phyloP scores from a whole-genome alignment of 2,329 filamentous ascomycete genomes.

The Fusarium oxysporum region DNA sequence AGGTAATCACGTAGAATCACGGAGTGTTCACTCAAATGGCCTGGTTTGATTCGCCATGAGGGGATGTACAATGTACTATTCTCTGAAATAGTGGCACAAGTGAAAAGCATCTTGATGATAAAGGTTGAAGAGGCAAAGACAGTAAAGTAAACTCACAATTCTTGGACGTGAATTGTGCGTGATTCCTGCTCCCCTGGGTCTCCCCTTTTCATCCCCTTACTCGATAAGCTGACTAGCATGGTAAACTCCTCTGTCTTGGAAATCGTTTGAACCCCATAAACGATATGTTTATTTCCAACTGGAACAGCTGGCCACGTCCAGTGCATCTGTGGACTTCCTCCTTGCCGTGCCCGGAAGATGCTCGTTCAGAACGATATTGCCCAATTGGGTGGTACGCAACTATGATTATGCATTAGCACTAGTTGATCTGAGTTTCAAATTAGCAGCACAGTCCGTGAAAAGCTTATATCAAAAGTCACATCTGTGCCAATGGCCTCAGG shows the following conservation, averaged over 20 bases:
- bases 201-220: neutral
- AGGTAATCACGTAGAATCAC: neutral
- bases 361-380: no score
- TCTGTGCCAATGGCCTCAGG: neutral
- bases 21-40: rapidly evolving
- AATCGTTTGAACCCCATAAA: neutral
- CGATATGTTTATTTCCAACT: rapidly evolving
- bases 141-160: rapidly evolving
- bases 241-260: neutral
- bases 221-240: neutral
- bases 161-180: neutral
- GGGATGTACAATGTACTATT: neutral
- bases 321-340: neutral
- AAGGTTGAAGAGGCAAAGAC: no score
- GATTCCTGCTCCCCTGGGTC: rapidly evolving
- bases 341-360: no score
- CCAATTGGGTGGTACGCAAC: no score
- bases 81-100: neutral
- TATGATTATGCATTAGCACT: neutral
- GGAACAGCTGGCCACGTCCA: neutral
- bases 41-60: neutral
- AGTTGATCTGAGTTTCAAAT: no score
- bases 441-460: neutral
- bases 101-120: neutral
- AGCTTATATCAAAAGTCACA: neutral